Percentiles rank a stretch among this genome's conserved stretches.
phyloP scores from a whole-genome alignment of 83 land plant genomes.

The Thuja plicata region DNA sequence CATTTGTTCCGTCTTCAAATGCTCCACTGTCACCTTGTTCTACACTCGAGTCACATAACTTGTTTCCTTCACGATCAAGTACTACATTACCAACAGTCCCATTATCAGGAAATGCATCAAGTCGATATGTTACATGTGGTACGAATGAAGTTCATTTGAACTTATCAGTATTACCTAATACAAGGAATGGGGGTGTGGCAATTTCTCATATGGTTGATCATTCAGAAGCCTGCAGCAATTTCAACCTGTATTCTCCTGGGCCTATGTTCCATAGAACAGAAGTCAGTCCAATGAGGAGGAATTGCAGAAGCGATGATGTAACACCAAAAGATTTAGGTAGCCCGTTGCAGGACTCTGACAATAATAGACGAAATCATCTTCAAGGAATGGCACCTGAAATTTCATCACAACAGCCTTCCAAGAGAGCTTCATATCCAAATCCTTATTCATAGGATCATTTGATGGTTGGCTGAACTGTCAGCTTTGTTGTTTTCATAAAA shows the following conservation, averaged over 20 bases:
- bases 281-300: neutral
- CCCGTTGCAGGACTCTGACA: neutral
- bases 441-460: neutral
- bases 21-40: neutral
- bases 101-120: neutral
- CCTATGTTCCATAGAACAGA: neutral
- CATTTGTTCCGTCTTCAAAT: neutral
- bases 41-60: neutral
- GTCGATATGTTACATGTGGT: neutral
- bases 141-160: neutral
- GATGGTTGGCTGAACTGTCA: neutral
- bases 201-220: neutral
- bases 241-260: neutral
- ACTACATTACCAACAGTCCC: neutral
- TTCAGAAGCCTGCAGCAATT: neutral
- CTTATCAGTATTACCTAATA: neutral
- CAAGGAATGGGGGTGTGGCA: neutral
- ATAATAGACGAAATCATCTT: neutral
- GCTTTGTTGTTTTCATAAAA: neutral
- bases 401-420: neutral
- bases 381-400: neutral
- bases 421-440: neutral
- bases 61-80: neutral
- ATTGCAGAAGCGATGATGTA: neutral
- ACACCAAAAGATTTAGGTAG: neutral